Percentiles rank a stretch among this genome's conserved stretches.
These are phyloP conservation scores for Kwoniella shandongensis DNA, from an alignment of 768 basidiomycete species.

Conservation along the genomic window DNA sequence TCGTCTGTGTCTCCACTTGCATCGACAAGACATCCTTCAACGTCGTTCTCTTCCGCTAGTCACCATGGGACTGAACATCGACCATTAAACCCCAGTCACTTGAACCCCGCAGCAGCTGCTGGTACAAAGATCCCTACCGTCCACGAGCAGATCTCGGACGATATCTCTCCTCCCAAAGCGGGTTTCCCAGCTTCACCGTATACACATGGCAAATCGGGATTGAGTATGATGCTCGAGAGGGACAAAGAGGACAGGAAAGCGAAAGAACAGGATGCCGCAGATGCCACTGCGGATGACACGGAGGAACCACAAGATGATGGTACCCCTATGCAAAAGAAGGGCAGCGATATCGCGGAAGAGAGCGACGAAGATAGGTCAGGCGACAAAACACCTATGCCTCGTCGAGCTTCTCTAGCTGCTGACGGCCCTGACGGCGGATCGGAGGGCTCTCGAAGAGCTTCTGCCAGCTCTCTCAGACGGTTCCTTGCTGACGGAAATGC, in stretches of 20 bases:
- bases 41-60: background rate
- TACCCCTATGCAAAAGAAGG: background rate
- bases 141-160: slow-evolving; percentile 1
- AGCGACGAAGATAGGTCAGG: slow-evolving; percentile 16
- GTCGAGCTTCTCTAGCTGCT: slow-evolving; percentile 12
- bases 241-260: slow-evolving; percentile 22
- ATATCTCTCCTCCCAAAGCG: slow-evolving; percentile 17
- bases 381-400: slow-evolving; percentile 28
- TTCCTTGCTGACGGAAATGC: slow-evolving; percentile 31
- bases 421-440: slow-evolving; percentile 1
- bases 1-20: slow-evolving; percentile 21
- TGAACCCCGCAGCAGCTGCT: slow-evolving; percentile 22
- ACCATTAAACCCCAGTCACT: slow-evolving; percentile 35
- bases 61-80: slow-evolving; percentile 10
- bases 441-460: slow-evolving; percentile 12
- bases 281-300: background rate
- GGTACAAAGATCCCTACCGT: slow-evolving; percentile 4
- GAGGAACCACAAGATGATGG: background rate
- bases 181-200: slow-evolving; percentile 20
- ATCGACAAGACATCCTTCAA: slow-evolving; percentile 3
- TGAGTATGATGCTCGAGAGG: slow-evolving; percentile 48
- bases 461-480: slow-evolving; percentile 24
- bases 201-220: slow-evolving; percentile 28
- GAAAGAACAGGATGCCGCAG: background rate
- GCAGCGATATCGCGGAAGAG: background rate